Evolutionary conservation across 2,329 filamentous ascomycete species (phyloP), one percentile per base, ranked within the genome.

Genomic region (Stachybotrys echinatus): DNA sequence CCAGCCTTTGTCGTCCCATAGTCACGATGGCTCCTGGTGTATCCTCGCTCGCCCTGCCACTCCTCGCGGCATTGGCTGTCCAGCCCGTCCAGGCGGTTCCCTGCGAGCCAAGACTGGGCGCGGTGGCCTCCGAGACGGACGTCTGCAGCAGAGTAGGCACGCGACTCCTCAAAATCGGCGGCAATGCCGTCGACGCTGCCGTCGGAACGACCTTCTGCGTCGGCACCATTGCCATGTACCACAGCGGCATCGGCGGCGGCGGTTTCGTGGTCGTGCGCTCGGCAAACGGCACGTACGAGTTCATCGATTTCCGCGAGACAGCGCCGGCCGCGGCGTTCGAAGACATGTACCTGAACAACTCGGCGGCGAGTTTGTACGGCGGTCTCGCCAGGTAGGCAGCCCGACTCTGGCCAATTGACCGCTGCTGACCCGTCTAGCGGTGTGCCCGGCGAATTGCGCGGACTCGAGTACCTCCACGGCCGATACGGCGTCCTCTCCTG

Each of bases 221-320:
- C 6, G 84, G 84, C 4, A 77, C 80, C 2, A 70, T 83, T 37
- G 80, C 72, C 43, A 85, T 85, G 81, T 84, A 86, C 54, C 84
- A 87, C 60, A 73, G 69, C 55, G 88, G 88, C 5, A 81, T 92
- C 50, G 87, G 86, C 6, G 89, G 89, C 4, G 89, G 89, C 14
- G 89, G 89, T 2, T 94, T 94, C 66, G 81, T 88, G 77, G 73
- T 91, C 3, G 76, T 92, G n/a, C 77, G 85, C 52, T 70, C 75
- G 3, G 67, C 77, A 5, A 78, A 87, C 54, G 85, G 85, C 5
- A 70, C 71, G 8, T 92, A 89, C 61, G 89, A 95, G 58, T 87
- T 83, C 55, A 83, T 95, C 55, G 90, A 96, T 64, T 95, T 94
- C 65, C 78, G 91, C 17, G 91, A 95, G 66, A 89, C 82, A 0